A percentile compares a stretch with the other conserved stretches of the same genome.
Evolutionary conservation across 768 basidiomycete genomes (phyloP).

Genomic region (Rhizopogon vulgaris): DNA sequence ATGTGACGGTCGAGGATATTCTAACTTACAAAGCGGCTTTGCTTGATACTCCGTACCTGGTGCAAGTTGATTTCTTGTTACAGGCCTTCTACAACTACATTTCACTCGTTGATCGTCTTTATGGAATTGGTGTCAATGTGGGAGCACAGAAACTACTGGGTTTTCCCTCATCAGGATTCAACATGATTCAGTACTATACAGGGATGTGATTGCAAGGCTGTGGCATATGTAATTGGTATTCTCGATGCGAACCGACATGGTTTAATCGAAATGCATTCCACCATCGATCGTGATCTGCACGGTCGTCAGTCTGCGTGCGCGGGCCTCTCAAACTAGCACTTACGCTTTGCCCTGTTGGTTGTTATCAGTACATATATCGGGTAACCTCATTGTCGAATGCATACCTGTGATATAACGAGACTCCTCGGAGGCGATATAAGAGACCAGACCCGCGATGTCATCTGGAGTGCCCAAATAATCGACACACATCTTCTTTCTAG

Average conservation of each 20-base stretch:
- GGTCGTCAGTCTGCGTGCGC: background rate
- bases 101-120: too few species aligned
- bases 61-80: too few species aligned
- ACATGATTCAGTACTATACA: too few species aligned
- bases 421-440: slow-evolving; percentile 23
- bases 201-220: too few species aligned
- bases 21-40: too few species aligned
- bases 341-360: background rate
- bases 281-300: slow-evolving; percentile 3
- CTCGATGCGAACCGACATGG: background rate
- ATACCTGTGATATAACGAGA: slow-evolving; percentile 23
- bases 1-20: too few species aligned
- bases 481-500: slow-evolving; percentile 2
- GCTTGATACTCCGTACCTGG: too few species aligned
- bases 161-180: too few species aligned
- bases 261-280: background rate
- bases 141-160: too few species aligned
- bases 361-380: background rate
- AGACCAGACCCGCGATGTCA: slow-evolving; percentile 22
- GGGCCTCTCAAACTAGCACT: background rate
- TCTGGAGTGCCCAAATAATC: slow-evolving; percentile 7
- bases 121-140: too few species aligned
- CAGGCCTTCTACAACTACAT: too few species aligned
- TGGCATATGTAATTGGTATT: too few species aligned
- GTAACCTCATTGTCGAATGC: background rate